A percentile compares a stretch with the other conserved stretches of the same genome.
phyloP scores from a whole-genome alignment of 139 green algal species.

The Gonium pectorale region DNA sequence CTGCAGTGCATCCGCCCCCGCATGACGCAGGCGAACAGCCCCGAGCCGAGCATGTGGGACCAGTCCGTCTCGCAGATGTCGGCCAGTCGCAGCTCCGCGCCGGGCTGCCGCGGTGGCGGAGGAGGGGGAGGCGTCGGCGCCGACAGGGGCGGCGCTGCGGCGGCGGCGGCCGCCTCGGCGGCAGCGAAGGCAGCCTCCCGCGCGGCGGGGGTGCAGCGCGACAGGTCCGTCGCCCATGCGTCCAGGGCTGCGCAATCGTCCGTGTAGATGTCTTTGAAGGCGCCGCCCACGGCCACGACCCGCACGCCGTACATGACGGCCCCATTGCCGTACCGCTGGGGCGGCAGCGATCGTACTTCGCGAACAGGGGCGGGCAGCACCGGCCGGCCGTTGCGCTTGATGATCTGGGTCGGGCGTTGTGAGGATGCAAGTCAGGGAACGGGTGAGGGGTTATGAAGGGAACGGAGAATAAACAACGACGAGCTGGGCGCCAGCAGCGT shows the following conservation, averaged over 20 bases:
- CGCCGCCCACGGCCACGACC: background rate
- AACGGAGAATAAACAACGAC: too few species aligned
- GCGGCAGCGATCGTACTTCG: slow-evolving; percentile 1
- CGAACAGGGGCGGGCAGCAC: background rate
- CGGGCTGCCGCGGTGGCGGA: background rate
- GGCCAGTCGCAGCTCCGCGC: background rate
- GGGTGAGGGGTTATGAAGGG: too few species aligned
- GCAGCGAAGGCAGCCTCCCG: background rate
- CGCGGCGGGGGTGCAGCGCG: background rate
- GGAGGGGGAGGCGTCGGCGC: background rate
- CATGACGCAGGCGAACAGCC: slow-evolving; percentile 47
- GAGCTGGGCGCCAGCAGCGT: too few species aligned
- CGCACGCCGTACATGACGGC: slow-evolving; percentile 33
- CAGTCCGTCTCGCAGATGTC: slow-evolving; percentile 44
- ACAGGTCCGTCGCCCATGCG: slow-evolving; percentile 11
- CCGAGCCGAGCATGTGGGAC: slow-evolving; percentile 37
- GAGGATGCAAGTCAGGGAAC: background rate
- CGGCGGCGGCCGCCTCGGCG: background rate
- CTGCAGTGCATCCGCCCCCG: slow-evolving; percentile 1
- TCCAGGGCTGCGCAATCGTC: background rate
- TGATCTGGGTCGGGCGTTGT: background rate
- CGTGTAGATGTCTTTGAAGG: slow-evolving; percentile 24
- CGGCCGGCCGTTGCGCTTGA: background rate
- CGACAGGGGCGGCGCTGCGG: background rate
- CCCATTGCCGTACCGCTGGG: slow-evolving; percentile 17